Evolutionary conservation across 2,329 filamentous ascomycete genomes (phyloP), one percentile per base, ranked within the genome.

Genomic region (Graphilbum fragrans): DNA sequence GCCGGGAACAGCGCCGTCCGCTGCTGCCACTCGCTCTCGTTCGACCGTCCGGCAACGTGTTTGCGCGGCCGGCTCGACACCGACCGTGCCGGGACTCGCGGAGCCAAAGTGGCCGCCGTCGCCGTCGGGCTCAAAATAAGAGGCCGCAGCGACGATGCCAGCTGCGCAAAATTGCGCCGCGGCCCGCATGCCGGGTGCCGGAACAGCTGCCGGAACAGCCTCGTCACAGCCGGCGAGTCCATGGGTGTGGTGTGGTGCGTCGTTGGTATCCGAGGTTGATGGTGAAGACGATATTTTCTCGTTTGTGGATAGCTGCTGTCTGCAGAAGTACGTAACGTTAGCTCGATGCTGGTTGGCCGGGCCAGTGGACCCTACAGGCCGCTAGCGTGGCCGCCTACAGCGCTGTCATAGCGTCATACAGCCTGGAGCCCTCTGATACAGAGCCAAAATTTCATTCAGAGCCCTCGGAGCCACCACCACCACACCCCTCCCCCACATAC

Each of bases 191-290:
- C 70, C 37, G 76, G 74, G 54, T 88, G 84, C 35, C 77, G 77
- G 53, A 94, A 93, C 34, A 96, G 75, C 66, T 86, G 84, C 53
- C 83, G 77, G 55, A 95, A 90, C 56, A 94, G 72, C 57, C 81
- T 82, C 38, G 76, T 37, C 29, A 47, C 45, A 35, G 44, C 37
- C 11, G 48, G 46, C 9, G 50, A 45, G 39, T 48, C 51, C 46
- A 49, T 49, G 44, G 18, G n/a, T 22, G 34, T 19, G 12, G 35
- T n/a, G n/a, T n/a, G n/a, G 16, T 23, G 32, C 34, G 20, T 19
- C n/a, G n/a, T n/a, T n/a, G n/a, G n/a, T n/a, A n/a, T n/a, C n/a
- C n/a, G n/a, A n/a, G n/a, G n/a, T n/a, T n/a, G n/a, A n/a, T n/a
- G n/a, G n/a, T n/a, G n/a, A n/a, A n/a, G n/a, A n/a, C n/a, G n/a